Base-by-base conservation (phyloP, 495 filamentous ascomycete genomes). In the Talaromyces trachyspermus region DNA sequence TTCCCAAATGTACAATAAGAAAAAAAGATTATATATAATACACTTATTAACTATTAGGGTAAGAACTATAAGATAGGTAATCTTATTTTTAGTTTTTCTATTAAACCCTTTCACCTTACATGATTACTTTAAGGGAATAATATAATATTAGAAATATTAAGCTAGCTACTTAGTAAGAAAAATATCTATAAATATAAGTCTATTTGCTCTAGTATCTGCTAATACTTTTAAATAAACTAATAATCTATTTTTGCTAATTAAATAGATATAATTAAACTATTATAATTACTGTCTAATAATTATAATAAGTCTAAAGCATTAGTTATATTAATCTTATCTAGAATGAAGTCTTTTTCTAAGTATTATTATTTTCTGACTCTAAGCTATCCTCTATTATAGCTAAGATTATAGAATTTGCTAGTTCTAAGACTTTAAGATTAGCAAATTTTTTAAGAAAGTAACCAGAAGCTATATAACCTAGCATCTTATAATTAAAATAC, bases 191-290 rank as follows among this genome's bases (percentile, higher is more conserved):
- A 52, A 46, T 17, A 32, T 10, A 26, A 18, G 35, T 12, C 36
- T 19, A 36, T 52, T 52, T 42, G 23, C 32, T 52, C 24, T 32
- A 23, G 25, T 46, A 41, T 52, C 23, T n/a, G 33, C 23, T 41
- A 52, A 32, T 32, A 44, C 29, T 20, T 22, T 39, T 11, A 35
- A n/a, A 18, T 18, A 12, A 35, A 52, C 30, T 23, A 18, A 40
- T 17, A 22, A 35, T 48, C 23, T 24, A 52, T 52, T 52, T 46
- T 29, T 1, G 32, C 35, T 52, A 52, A 22, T 38, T 48, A 37
- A 35, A 27, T 52, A 40, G 20, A 17, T 42, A 52, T 27, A 47
- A 15, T 46, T 29, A 51, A 51, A 27, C 38, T 50, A 7, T 46
- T 23, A 12, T 42, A 15, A 11, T 48, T 36, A 8, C 15, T 20